Evolutionary conservation across 2,329 filamentous ascomycete species (phyloP), one percentile per base, ranked within the genome.

Genomic region (Colletotrichum echinochloae): DNA sequence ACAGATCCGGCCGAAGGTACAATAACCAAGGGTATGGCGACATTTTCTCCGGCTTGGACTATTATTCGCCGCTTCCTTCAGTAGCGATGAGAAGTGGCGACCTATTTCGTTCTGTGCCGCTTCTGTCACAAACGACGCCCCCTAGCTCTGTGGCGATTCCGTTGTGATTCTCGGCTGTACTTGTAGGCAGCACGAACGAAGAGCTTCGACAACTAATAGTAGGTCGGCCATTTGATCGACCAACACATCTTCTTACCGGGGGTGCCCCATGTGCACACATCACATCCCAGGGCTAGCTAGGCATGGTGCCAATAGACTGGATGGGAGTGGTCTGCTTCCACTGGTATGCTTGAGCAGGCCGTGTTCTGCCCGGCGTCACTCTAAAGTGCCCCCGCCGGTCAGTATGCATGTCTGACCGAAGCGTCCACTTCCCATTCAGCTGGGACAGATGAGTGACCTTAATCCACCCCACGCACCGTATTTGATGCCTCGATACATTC

Each of bases 31-130:
- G 14, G 35, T 46, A 28, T 57, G 60, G 61, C 35, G 44, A 61
- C 14, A 51, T 65, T 30, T 23, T 8, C 7, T 23, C 28, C 11
- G n/a, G 16, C 14, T 8, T 23, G 18, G 16, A 18, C 6, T 23
- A 5, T 18, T 12, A 5, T 5, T 39, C 9, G 12, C 28, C 14
- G 51, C 33, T 14, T 9, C 26, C 18, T 46, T 55, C n/a, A n/a
- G n/a, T n/a, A n/a, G 55, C 55, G 33, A 66, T 60, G 39, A 60
- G 62, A 16, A 66, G 60, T 48, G 62, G 20, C 37, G 55, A 70
- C 49, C 55, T 18, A 66, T 66, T 41, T 55, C 49, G 66, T 66
- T 70, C 62, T 60, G 33, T 39, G 49, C 66, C 55, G 48, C 66
- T 41, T 60, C 23, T 56, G 48, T 56, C 66, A 66, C 26, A 7